Conservation (phyloP, 805 yeast species). For the Candida sanyiensis region DNA sequence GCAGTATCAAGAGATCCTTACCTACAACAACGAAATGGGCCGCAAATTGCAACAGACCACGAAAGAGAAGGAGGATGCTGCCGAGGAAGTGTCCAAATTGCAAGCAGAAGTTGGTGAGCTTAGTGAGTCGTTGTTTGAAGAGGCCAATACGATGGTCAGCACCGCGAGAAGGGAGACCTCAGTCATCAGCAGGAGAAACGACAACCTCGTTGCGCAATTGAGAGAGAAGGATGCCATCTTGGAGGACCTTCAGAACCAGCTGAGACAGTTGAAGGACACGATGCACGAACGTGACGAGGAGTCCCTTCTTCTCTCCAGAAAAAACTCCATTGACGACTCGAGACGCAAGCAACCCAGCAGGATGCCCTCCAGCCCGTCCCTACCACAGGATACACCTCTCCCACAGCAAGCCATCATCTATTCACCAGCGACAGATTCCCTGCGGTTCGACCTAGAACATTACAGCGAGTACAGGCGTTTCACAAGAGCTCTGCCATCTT, state of each 20-base stretch:
- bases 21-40: conserved; percentile 30
- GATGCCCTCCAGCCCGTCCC: conserved; percentile 2
- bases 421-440: conserved; percentile 36
- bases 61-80: conserved; percentile 43
- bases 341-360: not conserved
- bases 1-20: conserved; percentile 30
- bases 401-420: conserved; percentile 28
- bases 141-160: conserved; percentile 81
- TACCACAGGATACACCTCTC: conserved; percentile 8
- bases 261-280: conserved; percentile 56
- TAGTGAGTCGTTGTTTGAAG: conserved; percentile 70
- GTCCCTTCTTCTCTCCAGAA: conserved; percentile 10
- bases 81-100: conserved; percentile 51
- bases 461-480: conserved; percentile 36
- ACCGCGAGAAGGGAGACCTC: conserved; percentile 67
- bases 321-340: conserved; percentile 13
- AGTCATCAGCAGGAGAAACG: conserved; percentile 53
- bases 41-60: conserved; percentile 27
- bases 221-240: conserved; percentile 67
- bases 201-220: conserved; percentile 45
- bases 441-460: conserved; percentile 37
- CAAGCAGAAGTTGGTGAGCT: conserved; percentile 76
- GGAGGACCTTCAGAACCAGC: conserved; percentile 59
- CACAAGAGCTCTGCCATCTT: conserved; percentile 29
- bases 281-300: conserved; percentile 44